phyloP scores from a whole-genome alignment of 192 early-diverging fungal species.

The Podila epigama region DNA sequence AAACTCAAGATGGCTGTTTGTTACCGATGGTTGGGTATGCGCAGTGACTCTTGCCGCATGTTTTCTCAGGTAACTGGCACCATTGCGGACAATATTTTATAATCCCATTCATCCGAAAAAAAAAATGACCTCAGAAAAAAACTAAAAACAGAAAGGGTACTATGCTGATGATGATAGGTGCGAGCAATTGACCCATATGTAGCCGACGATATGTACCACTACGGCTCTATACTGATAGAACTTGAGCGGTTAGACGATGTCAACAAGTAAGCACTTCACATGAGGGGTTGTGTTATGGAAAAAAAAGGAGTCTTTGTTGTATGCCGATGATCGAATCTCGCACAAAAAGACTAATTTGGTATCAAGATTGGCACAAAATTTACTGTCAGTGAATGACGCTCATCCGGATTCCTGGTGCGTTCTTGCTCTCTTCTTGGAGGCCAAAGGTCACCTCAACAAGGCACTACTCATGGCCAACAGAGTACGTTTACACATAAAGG shows the following conservation, averaged over 20 bases:
- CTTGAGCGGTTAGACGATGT: conserved; percentile 1
- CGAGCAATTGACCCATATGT: conserved; percentile 19
- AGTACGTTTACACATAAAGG: background rate
- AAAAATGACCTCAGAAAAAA: background rate
- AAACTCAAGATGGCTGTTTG: conserved; percentile 21
- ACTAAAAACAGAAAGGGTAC: background rate
- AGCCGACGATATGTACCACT: conserved; percentile 28
- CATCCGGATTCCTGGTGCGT: conserved; percentile 39
- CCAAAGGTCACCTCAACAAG: conserved; percentile 8
- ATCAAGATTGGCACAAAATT: conserved; percentile 10
- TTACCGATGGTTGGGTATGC: conserved; percentile 15
- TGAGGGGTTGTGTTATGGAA: no score
- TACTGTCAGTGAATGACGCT: conserved; percentile 8
- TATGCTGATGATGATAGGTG: conserved; percentile 6
- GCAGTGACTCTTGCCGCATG: conserved; percentile 5
- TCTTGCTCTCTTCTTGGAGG: conserved; percentile 13
- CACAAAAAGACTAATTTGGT: background rate
- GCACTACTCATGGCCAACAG: conserved; percentile 16
- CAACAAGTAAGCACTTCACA: conserved; percentile 21
- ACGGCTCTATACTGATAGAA: conserved; percentile 9
- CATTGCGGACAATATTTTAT: no score
- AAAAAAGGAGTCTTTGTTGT: background rate
- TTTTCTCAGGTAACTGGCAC: conserved; percentile 26
- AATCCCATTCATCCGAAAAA: no score
- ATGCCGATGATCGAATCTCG: background rate